These are phyloP conservation scores for Ensete glaucum DNA, from an alignment of 176 grass and related monocot genomes.

Conservation along the genomic window DNA sequence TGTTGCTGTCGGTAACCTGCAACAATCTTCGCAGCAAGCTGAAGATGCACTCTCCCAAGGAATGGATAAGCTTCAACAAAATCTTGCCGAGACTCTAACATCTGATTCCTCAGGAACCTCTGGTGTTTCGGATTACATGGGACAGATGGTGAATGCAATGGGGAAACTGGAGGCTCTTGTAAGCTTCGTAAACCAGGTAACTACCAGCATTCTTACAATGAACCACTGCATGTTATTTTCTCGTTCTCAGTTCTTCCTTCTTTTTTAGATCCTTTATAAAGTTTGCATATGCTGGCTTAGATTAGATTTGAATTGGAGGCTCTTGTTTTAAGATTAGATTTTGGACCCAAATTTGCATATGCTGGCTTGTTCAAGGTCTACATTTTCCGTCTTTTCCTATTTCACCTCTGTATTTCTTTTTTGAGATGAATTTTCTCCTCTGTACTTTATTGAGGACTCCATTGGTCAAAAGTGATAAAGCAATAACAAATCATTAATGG, in stretches of 20 bases:
- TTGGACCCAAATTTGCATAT: too few species aligned
- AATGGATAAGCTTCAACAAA: slow-evolving; percentile 89
- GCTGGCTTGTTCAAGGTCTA: too few species aligned
- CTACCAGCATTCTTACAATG: background rate
- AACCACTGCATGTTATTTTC: background rate
- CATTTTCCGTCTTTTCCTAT: too few species aligned
- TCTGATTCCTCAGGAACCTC: slow-evolving; percentile 28
- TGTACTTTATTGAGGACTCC: too few species aligned
- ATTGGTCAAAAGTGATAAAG: too few species aligned
- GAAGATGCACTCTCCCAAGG: slow-evolving; percentile 85
- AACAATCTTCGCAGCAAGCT: slow-evolving; percentile 49
- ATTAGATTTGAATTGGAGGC: too few species aligned
- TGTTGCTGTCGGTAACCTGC: slow-evolving; percentile 24
- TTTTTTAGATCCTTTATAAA: background rate
- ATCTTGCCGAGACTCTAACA: slow-evolving; percentile 50
- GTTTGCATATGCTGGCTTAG: background rate
- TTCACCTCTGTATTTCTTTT: too few species aligned
- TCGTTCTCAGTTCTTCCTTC: background rate
- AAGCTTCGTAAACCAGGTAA: slow-evolving; percentile 59
- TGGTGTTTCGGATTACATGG: slow-evolving; percentile 39
- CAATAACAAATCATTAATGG: too few species aligned
- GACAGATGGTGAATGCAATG: slow-evolving; percentile 50
- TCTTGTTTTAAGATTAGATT: too few species aligned
- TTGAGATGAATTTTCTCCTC: too few species aligned
- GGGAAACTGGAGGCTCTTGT: slow-evolving; percentile 56